Conservation (phyloP, 495 filamentous ascomycete genomes). For the Talaromyces stipitatus region DNA sequence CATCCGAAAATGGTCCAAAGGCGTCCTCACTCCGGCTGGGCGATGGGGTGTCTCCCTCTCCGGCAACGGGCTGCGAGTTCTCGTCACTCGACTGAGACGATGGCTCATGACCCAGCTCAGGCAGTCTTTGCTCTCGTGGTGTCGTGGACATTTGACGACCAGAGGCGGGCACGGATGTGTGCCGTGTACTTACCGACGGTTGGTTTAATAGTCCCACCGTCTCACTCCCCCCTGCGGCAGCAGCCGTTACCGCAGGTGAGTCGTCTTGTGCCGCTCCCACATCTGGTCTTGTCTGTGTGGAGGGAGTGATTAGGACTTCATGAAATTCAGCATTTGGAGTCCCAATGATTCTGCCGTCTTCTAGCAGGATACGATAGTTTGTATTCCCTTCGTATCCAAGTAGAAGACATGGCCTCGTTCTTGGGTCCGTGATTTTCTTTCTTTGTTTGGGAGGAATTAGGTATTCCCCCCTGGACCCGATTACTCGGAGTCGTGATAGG, state of each 20-base stretch:
- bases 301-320: conserved; percentile 15
- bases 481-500: conserved; percentile 16
- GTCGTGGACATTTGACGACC: conserved; percentile 7
- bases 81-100: not conserved
- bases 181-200: conserved; percentile 8
- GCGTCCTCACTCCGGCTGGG: conserved; percentile 7
- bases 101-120: conserved; percentile 9
- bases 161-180: conserved; percentile 10
- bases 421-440: conserved; percentile 17
- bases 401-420: conserved; percentile 14
- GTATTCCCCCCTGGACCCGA: conserved; percentile 13
- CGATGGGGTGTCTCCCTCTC: conserved; percentile 9
- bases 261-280: conserved; percentile 10
- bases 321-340: conserved; percentile 13
- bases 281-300: conserved; percentile 14
- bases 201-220: conserved; percentile 12
- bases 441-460: conserved; percentile 14
- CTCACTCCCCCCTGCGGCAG: conserved; percentile 13
- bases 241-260: conserved; percentile 12
- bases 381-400: conserved; percentile 17
- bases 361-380: conserved; percentile 18
- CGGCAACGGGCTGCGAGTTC: conserved; percentile 10
- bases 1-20: conserved; percentile 9
- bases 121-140: conserved; percentile 8
- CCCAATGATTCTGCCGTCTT: conserved; percentile 15